phyloP scores from a whole-genome alignment of 148 eudicot species.

The Persicaria tinctoria region DNA sequence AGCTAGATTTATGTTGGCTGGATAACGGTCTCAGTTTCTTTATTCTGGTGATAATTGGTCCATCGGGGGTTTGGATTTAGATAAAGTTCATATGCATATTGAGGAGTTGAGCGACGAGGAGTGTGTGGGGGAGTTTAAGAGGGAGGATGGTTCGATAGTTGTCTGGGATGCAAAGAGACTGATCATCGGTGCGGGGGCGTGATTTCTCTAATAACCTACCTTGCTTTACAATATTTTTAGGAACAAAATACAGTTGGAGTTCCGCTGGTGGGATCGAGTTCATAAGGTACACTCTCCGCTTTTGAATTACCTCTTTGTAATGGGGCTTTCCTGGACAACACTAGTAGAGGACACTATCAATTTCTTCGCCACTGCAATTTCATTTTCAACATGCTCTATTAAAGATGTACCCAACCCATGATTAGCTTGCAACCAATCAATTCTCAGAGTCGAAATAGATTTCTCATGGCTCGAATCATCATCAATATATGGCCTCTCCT shows the following conservation, averaged over 20 bases:
- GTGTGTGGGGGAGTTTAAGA: slow-evolving; percentile 12
- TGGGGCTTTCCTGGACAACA: no score
- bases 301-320: not conserved
- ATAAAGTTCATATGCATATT: slow-evolving; percentile 46
- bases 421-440: no score
- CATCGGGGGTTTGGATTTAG: slow-evolving; percentile 2
- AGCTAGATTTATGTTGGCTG: slow-evolving; percentile 3
- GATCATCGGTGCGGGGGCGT: slow-evolving; percentile 72
- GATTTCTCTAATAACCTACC: slow-evolving; percentile 68
- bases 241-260: slow-evolving; percentile 61
- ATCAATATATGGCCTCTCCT: no score
- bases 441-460: no score
- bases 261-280: slow-evolving; percentile 86
- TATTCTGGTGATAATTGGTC: not conserved
- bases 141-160: slow-evolving; percentile 18
- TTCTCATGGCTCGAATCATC: no score
- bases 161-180: slow-evolving; percentile 57
- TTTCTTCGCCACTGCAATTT: no score
- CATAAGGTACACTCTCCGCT: slow-evolving; percentile 40
- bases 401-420: no score
- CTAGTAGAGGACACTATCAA: no score
- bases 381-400: no score
- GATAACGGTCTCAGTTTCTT: not conserved
- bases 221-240: slow-evolving; percentile 71
- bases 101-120: slow-evolving; percentile 44